Evolutionary conservation across 2,329 filamentous ascomycete species (phyloP), one percentile per base, ranked within the genome.

Genomic region (Cordyceps javanica): DNA sequence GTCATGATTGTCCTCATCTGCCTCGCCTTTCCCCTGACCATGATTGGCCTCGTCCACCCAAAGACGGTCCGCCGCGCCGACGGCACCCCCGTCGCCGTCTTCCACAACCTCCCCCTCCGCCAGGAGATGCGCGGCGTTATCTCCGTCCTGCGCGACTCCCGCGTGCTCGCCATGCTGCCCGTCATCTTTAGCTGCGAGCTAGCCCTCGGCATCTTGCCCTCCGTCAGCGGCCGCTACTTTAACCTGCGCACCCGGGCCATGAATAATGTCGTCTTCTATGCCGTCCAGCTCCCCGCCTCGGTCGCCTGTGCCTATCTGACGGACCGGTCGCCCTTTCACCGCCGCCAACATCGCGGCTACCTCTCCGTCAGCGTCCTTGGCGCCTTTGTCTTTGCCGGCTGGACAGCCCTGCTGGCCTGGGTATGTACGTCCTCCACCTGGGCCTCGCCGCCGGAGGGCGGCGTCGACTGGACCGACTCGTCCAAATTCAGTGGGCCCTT

Each of bases 31-130:
- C 21, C 61, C 3, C 14, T 61, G 48, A 54, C 61, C n/a, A 36
- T 62, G 3, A 28, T 62, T 41, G 62, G 63, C 23, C 55, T 66
- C 16, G 59, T 63, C 50, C 59, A 49, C 41, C 66, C 64, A 38
- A 61, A 60, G 39, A 63, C 61, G 32, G 61, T 66, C 36, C 61
- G 63, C 59, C 48, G 61, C 9, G 11, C 39, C 14, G 61, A 62
- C 36, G 60, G 60, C 8, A 57, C 57, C 25, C 48, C 54, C 26
- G 53, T 62, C 21, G 61, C 61, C 3, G 41, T 61, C 11, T 61
- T 62, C 51, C 55, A 61, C 39, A 55, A 50, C 21, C 58, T 55
- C 16, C 51, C 60, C 8, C 39, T 62, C 34, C 19, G 19, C 16
- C 53, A 61, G 23, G 61, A 62, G 46, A 23, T 62, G 9, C 19